These are phyloP conservation scores for Allantophomopsis cytisporea DNA, from an alignment of 2,329 filamentous ascomycete genomes.

Conservation along the genomic window DNA sequence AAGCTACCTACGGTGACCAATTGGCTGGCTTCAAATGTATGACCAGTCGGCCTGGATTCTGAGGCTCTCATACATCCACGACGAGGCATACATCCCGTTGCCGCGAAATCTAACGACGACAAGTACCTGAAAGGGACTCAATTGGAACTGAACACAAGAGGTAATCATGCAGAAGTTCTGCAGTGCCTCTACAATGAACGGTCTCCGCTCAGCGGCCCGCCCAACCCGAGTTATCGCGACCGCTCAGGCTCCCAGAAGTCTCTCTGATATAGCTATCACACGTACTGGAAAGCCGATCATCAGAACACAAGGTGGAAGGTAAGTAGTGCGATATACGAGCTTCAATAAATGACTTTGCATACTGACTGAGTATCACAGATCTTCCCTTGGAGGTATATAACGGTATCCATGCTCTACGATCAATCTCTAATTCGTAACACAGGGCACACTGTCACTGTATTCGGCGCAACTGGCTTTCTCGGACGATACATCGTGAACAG, in stretches of 20 bases:
- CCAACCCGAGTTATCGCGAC: constrained; percentile 30
- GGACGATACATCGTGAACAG: constrained; percentile 96
- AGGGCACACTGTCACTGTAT: constrained; percentile 95
- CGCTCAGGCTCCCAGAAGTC: constrained; percentile 17
- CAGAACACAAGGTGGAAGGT: constrained; percentile 82
- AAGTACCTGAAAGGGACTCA: not conserved
- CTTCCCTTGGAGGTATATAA: constrained; percentile 67
- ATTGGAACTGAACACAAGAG: not conserved
- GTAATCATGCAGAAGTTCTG: constrained; percentile 23
- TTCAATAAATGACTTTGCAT: too few relatives aligned
- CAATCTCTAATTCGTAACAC: constrained; percentile 6
- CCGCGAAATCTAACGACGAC: too few relatives aligned
- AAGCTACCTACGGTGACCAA: too few relatives aligned
- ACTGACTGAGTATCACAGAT: constrained; percentile 32
- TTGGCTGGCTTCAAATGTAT: too few relatives aligned
- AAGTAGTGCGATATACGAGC: constrained; percentile 20
- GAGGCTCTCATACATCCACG: too few relatives aligned
- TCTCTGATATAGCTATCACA: constrained; percentile 84
- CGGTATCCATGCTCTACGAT: too few relatives aligned
- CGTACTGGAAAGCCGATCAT: constrained; percentile 93
- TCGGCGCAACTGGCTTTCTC: constrained; percentile 90
- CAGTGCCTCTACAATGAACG: constrained; percentile 33
- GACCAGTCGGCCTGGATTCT: too few relatives aligned
- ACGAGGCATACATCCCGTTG: too few relatives aligned
- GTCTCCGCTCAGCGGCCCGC: constrained; percentile 42